A percentile compares a stretch with the other conserved stretches of the same genome.
Evolutionary conservation across 2,329 filamentous ascomycete genomes (phyloP).

Genomic region (Beauveria scarabaeidicola): DNA sequence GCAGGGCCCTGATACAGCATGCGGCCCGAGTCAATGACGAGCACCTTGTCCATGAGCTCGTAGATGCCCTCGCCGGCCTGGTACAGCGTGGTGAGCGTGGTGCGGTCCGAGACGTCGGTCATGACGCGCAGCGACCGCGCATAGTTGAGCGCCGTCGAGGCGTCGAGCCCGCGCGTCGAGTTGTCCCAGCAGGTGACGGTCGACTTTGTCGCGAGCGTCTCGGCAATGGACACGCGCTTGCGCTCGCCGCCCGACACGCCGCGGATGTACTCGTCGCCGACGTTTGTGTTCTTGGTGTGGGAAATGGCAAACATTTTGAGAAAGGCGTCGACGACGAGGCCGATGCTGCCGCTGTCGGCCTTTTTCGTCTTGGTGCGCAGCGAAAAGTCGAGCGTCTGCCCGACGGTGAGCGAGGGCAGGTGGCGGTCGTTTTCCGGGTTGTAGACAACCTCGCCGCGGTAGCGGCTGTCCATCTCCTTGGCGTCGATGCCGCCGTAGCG

Average conservation of each 20-base stretch:
- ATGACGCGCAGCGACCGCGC: constrained; percentile 61
- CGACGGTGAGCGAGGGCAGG: constrained; percentile 65
- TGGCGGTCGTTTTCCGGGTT: constrained; percentile 66
- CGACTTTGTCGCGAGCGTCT: constrained; percentile 65
- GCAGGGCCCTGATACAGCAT: constrained; percentile 60
- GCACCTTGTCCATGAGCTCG: constrained; percentile 63
- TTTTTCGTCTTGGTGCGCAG: constrained; percentile 68
- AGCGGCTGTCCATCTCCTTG: constrained; percentile 40
- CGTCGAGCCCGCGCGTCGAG: constrained; percentile 69
- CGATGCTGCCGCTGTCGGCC: constrained; percentile 53
- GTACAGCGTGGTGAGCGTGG: constrained; percentile 35
- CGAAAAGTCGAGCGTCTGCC: constrained; percentile 69
- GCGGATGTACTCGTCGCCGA: constrained; percentile 63
- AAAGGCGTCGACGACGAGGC: constrained; percentile 59
- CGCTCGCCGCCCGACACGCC: constrained; percentile 74
- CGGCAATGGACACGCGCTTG: constrained; percentile 72
- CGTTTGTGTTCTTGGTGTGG: constrained; percentile 65
- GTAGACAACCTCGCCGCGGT: constrained; percentile 55
- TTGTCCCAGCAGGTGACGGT: constrained; percentile 75
- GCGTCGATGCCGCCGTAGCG: constrained; percentile 47
- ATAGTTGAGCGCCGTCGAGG: constrained; percentile 71
- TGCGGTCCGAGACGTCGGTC: constrained; percentile 65
- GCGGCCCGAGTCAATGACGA: constrained; percentile 66
- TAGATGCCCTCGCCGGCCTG: constrained; percentile 37
- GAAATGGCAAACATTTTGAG: constrained; percentile 71